phyloP scores from a whole-genome alignment of 805 yeast genomes.

The Ogataea saltuana region DNA sequence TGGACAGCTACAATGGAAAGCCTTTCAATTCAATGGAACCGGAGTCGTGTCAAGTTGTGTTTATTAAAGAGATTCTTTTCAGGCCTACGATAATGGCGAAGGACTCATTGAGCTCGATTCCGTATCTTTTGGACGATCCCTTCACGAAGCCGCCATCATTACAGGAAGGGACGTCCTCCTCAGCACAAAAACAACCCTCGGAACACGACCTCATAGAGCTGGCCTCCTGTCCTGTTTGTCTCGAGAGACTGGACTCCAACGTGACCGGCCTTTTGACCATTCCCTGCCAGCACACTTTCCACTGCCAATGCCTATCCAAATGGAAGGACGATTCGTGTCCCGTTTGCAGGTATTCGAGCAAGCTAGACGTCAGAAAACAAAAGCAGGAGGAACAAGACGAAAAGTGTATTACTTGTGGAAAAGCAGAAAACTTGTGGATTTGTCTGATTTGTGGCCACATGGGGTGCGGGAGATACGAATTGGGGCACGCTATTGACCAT shows the following conservation, averaged over 20 bases:
- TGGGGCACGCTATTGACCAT: constrained; percentile 84
- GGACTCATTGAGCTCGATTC: constrained; percentile 42
- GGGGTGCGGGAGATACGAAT: constrained; percentile 90
- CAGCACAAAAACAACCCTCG: background rate
- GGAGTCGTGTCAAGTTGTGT: constrained; percentile 77
- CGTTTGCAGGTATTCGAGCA: constrained; percentile 76
- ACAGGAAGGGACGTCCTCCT: background rate
- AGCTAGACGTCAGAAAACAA: constrained; percentile 22
- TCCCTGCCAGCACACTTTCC: constrained; percentile 92
- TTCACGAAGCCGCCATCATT: constrained; percentile 44
- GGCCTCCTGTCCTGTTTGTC: constrained; percentile 92
- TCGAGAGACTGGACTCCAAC: constrained; percentile 82
- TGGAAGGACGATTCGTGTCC: constrained; percentile 94
- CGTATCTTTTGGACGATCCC: constrained; percentile 72
- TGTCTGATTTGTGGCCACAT: constrained; percentile 87
- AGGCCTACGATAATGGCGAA: constrained; percentile 33
- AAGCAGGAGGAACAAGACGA: constrained; percentile 34
- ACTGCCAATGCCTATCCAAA: constrained; percentile 80
- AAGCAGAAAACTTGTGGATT: constrained; percentile 73
- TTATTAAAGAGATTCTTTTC: constrained; percentile 60
- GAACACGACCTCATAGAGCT: constrained; percentile 46
- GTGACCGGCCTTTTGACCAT: constrained; percentile 82
- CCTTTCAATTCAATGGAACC: constrained; percentile 87
- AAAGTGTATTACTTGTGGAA: constrained; percentile 58
- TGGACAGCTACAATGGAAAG: constrained; percentile 65